Evolutionary conservation across 805 yeast species (phyloP), one percentile per base, ranked within the genome.

Genomic region (Huiozyma naganishii): DNA sequence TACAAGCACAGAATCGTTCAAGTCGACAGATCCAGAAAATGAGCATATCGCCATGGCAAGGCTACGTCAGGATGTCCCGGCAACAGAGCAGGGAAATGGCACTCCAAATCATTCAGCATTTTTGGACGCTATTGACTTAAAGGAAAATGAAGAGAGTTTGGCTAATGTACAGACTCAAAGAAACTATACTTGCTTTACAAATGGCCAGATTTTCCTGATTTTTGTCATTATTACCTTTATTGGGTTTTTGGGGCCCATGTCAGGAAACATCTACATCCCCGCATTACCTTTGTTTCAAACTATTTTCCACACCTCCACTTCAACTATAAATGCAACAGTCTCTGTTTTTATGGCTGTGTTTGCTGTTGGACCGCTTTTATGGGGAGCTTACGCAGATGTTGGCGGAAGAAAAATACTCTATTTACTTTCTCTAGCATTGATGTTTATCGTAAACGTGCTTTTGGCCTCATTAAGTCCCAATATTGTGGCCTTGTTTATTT

Each of bases 361-460:
- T 55, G 76, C 79, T 1, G 54, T 77, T 27, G 73, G 77, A 0
- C 83, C 82, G 1, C 52, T 77, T 40, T 46, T 76, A 11, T 76
- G 80, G 77, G 80, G 80, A 0, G 57, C 71, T 3, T 65, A 68
- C 58, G 76, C 80, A 4, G 83, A 77, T 50, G 58, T 62, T 45
- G 75, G 76, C 39, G 81, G 81, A 0, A 70, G 95, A 48, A 69
- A 94, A 46, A 80, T 86, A 0, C 67, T 82, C 0, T 73, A 81
- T 39, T 45, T 84, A 13, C 52, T 68, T 5, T 82, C 92, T 11
- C 59, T 83, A 32, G 11, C 68, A 0, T 62, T 80, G 11, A 83
- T 75, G 51, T 58, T 79, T n/a, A 71, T 70, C 1, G 76, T 83
- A 1, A 80, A 83, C 58, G 61, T 85, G 27, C 79, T 82, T 1